A percentile compares a stretch with the other conserved stretches of the same genome.
Conservation (phyloP, 495 filamentous ascomycete genomes). For the Hyaloscypha bicolor region DNA sequence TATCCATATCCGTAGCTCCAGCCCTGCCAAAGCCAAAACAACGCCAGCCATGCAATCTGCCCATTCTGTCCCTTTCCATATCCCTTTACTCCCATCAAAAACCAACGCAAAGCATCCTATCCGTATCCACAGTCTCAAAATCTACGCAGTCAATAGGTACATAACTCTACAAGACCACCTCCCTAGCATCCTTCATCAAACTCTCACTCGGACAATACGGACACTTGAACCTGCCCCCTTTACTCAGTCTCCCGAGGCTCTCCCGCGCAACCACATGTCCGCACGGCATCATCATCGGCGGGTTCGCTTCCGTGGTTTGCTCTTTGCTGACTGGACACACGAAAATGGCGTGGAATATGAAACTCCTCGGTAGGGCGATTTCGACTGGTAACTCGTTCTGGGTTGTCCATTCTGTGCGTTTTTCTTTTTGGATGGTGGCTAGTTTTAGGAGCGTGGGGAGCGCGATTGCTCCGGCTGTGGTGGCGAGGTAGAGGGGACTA, state of each 20-base stretch:
- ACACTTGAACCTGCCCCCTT: conserved; percentile 85
- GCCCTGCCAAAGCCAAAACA: background rate
- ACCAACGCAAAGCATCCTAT: background rate
- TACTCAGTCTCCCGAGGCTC: conserved; percentile 73
- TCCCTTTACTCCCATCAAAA: background rate
- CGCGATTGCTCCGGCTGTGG: conserved; percentile 88
- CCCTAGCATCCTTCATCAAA: conserved; percentile 70
- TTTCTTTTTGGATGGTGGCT: conserved; percentile 78
- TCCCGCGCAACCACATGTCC: conserved; percentile 93
- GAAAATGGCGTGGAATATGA: conserved; percentile 95
- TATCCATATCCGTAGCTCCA: background rate
- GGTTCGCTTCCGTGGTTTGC: conserved; percentile 89
- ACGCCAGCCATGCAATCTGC: background rate
- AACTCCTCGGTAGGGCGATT: conserved; percentile 81
- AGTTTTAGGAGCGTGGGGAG: conserved; percentile 83
- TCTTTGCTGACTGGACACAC: conserved; percentile 97
- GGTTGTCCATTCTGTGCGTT: conserved; percentile 93
- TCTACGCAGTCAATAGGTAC: background rate
- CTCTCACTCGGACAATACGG: conserved; percentile 94
- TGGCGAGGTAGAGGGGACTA: conserved; percentile 87
- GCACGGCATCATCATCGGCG: conserved; percentile 97
- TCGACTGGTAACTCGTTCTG: conserved; percentile 90
- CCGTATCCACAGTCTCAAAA: background rate
- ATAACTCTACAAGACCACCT: conserved; percentile 57
- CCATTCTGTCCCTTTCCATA: background rate